phyloP scores from a whole-genome alignment of 192 early-diverging fungal species.

The Podila horticola region DNA sequence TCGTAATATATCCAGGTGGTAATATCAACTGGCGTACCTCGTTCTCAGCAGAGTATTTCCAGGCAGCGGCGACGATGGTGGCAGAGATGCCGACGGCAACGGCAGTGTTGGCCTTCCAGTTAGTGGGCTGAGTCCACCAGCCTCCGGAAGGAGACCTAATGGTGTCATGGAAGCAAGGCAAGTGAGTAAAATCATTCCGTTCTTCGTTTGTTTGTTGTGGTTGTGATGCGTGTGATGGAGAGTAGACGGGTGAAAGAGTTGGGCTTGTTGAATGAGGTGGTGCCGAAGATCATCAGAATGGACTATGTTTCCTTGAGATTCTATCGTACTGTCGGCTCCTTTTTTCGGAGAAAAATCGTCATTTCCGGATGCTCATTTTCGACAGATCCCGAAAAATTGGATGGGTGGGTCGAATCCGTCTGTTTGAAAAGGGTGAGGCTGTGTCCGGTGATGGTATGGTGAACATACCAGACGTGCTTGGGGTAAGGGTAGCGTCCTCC shows the following conservation, averaged over 20 bases:
- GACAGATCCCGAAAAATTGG: neutral
- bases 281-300: no score
- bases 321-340: no score
- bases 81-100: constrained; percentile 48
- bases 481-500: constrained; percentile 53
- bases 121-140: constrained; percentile 71
- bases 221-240: no score
- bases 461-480: constrained; percentile 53
- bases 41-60: constrained; percentile 68
- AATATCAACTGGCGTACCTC: constrained; percentile 20
- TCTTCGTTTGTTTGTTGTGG: no score
- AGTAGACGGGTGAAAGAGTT: no score
- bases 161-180: neutral
- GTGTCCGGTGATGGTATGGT: neutral
- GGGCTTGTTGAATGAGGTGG: no score
- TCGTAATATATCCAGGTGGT: neutral
- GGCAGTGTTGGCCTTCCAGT: constrained; percentile 62
- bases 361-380: no score
- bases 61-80: constrained; percentile 58
- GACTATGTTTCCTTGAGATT: neutral
- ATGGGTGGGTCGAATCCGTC: neutral
- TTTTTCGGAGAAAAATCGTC: no score
- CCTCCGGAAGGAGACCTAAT: constrained; percentile 61
- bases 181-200: neutral
- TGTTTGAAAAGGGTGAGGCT: neutral